phyloP scores from a whole-genome alignment of 2,329 filamentous ascomycete genomes.

The Colletotrichum zoysiae region DNA sequence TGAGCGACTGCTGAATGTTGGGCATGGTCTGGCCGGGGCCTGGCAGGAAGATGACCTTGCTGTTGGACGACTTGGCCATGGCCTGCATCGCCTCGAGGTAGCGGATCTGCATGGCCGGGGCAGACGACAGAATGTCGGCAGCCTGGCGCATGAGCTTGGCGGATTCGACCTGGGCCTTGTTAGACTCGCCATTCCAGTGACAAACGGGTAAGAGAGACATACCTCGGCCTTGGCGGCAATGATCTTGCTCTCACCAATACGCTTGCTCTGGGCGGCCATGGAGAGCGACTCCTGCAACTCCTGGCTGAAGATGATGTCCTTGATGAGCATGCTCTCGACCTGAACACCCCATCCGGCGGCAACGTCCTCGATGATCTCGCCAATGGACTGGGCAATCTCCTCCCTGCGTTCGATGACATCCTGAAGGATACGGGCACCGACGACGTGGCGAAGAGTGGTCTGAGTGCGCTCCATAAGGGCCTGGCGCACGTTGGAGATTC shows the following conservation, averaged over 20 bases:
- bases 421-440: constrained; percentile 94
- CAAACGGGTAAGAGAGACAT: constrained; percentile 32
- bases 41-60: constrained; percentile 88
- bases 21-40: constrained; percentile 69
- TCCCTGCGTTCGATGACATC: constrained; percentile 98
- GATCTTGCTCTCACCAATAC: constrained; percentile 98
- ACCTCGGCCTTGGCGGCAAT: constrained; percentile 94
- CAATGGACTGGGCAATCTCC: constrained; percentile 94
- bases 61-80: constrained; percentile 95
- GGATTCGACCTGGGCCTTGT: constrained; percentile 75
- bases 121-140: constrained; percentile 90
- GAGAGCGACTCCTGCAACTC: constrained; percentile 96
- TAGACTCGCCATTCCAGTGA: constrained; percentile 15
- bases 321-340: constrained; percentile 99
- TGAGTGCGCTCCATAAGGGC: constrained; percentile 98
- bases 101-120: constrained; percentile 97
- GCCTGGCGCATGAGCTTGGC: constrained; percentile 95
- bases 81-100: constrained; percentile 99
- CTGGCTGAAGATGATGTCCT: constrained; percentile 97
- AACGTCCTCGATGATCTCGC: constrained; percentile 97
- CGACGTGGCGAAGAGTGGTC: constrained; percentile 95
- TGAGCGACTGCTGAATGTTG: constrained; percentile 56
- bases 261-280: constrained; percentile 99
- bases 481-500: constrained; percentile 93
- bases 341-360: constrained; percentile 94